Evolutionary conservation across 352 stramenopile species (phyloP).

Genomic region (Phytophthora multivora): DNA sequence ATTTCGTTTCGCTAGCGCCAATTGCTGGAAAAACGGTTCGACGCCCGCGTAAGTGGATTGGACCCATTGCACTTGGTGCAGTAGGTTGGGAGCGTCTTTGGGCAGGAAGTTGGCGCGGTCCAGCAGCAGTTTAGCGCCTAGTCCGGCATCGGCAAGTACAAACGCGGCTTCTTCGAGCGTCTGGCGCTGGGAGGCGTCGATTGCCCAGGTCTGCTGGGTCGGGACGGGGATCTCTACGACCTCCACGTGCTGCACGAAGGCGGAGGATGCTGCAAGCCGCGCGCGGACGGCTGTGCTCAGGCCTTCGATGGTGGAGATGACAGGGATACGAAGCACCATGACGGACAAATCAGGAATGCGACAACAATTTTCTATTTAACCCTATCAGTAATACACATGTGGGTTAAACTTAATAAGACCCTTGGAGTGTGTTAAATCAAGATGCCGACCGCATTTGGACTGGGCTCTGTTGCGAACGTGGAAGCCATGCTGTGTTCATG

Average conservation of each 20-base stretch:
- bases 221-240: slow-evolving; percentile 39
- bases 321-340: slow-evolving; percentile 36
- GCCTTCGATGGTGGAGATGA: slow-evolving; percentile 45
- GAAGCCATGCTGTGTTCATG: too few species aligned
- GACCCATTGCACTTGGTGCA: slow-evolving; percentile 46
- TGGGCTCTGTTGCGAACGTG: too few species aligned
- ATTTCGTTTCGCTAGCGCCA: background rate
- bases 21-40: slow-evolving; percentile 42
- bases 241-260: slow-evolving; percentile 25
- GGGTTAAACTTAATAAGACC: too few species aligned
- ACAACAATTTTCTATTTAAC: too few species aligned
- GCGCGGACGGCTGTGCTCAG: slow-evolving; percentile 31
- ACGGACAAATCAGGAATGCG: too few species aligned
- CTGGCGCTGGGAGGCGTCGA: slow-evolving; percentile 26
- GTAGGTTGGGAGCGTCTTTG: slow-evolving; percentile 13
- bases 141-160: slow-evolving; percentile 38
- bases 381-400: too few species aligned
- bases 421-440: too few species aligned
- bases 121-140: slow-evolving; percentile 36
- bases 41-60: slow-evolving; percentile 59
- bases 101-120: slow-evolving; percentile 10
- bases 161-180: slow-evolving; percentile 34
- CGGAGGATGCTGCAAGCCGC: slow-evolving; percentile 13
- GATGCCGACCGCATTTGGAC: too few species aligned
- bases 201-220: slow-evolving; percentile 13